Percentiles rank a stretch among this genome's conserved stretches.
These are phyloP conservation scores for Arthrobotrys iridis DNA, from an alignment of 2,329 filamentous ascomycete species.

Conservation along the genomic window DNA sequence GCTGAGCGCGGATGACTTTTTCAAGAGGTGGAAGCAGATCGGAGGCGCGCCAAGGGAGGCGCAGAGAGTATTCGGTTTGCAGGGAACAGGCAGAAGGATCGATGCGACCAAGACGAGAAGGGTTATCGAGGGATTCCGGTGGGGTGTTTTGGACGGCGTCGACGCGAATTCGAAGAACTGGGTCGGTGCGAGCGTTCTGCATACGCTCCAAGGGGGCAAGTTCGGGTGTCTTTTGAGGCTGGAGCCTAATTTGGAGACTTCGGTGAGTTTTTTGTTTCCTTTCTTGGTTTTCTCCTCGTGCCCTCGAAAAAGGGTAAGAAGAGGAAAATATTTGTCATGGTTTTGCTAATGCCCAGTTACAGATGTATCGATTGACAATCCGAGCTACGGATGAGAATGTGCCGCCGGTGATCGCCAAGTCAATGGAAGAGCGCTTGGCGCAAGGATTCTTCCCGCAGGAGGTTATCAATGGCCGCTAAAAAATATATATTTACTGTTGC, in stretches of 20 bases:
- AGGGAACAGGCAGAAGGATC: constrained; percentile 70
- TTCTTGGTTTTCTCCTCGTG: background rate
- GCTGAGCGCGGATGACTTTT: constrained; percentile 89
- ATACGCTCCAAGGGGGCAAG: constrained; percentile 84
- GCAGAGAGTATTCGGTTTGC: constrained; percentile 82
- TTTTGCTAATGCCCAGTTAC: constrained; percentile 48
- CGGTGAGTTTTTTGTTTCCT: constrained; percentile 73
- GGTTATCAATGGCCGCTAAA: constrained; percentile 50
- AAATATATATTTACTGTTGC: background rate
- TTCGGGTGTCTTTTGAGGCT: constrained; percentile 91
- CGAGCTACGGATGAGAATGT: constrained; percentile 92
- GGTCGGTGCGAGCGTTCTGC: constrained; percentile 87
- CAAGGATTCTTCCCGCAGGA: constrained; percentile 62
- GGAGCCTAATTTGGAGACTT: constrained; percentile 91
- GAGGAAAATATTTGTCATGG: constrained; percentile 18
- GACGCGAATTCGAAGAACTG: constrained; percentile 94
- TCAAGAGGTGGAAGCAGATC: constrained; percentile 99
- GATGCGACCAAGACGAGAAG: constrained; percentile 76
- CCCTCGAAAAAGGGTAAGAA: background rate
- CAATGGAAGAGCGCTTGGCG: constrained; percentile 85
- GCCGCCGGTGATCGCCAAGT: constrained; percentile 78
- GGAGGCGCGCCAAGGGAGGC: constrained; percentile 86
- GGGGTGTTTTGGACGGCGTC: constrained; percentile 84
- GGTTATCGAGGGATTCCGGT: constrained; percentile 84
- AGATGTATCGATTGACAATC: constrained; percentile 97